Base-by-base conservation (phyloP, 2,329 filamentous ascomycete species). In the Talaromyces marneffei region DNA sequence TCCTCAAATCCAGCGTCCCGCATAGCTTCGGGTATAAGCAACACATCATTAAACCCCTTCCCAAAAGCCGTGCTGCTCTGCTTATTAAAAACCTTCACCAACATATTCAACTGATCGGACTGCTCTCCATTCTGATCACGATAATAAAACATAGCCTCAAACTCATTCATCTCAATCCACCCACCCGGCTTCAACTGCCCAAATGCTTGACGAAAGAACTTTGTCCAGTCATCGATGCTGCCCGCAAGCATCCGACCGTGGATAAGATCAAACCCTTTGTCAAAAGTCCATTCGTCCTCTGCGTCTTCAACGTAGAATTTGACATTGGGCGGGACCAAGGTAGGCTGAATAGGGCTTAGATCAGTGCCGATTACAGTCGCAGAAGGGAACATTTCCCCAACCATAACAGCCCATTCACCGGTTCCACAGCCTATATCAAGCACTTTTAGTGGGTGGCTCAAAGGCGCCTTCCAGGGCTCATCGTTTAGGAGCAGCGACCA, bases 381-480 rank as follows among this genome's bases (percentile, higher is more conserved):
- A 29, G 67, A 66, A 3, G 75, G 75, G 59, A 71, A 76, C 23
- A 42, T 16, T 14, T 62, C 55, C 9, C 16, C 61, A 23, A 77
- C 72, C 40, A 78, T 74, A 29, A 78, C 72, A 6, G 75, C 75
- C 75, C 75, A 78, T 25, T 76, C 74, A 1, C 76, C 76, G 48
- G 73, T 79, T 14, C 77, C 77, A 10, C 75, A 78, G 5, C 75
- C 76, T 8, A 78, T 63, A 58, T 79, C 77, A 31, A 79, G 65
- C 14, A 78, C 72, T 18, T 70, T 69, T 27, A 64, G 63, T 0
- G 71, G 68, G 1, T 65, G 35, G 2, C 52, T 33, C 4, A 74
- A 35, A 2, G 70, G 68, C 3, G 67, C 68, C 29, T 64, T 63
- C 27, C 66, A 65, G 9, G 74, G 67, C 23, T 65, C 63, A 10